Evolutionary conservation across 306 rosid species (phyloP).

Genomic region (Quercus variabilis): DNA sequence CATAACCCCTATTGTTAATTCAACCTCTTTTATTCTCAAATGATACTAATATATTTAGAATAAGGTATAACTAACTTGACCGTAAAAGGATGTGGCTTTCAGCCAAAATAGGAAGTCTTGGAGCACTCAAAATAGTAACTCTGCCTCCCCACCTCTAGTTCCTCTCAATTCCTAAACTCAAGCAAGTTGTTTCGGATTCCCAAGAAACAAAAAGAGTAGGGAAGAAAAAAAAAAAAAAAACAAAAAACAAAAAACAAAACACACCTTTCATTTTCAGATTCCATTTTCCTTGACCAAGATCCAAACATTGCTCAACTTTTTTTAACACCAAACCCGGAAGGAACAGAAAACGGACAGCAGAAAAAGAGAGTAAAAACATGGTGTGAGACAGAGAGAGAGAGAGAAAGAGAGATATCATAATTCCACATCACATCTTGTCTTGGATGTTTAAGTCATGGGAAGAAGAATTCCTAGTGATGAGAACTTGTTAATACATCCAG

Average conservation of each 20-base stretch:
- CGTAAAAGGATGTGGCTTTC: background rate
- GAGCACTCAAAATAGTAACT: conserved; percentile 24
- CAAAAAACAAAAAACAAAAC: background rate
- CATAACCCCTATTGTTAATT: background rate
- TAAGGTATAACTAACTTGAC: conserved; percentile 11
- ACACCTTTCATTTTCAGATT: background rate
- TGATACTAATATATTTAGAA: background rate
- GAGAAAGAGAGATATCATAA: background rate
- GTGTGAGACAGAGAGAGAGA: background rate
- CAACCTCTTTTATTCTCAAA: background rate
- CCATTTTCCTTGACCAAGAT: conserved; percentile 9
- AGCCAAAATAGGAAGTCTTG: conserved; percentile 20
- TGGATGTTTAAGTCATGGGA: conserved; percentile 50
- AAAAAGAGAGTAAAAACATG: background rate
- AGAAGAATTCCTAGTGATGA: conserved; percentile 52
- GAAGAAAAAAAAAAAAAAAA: no score
- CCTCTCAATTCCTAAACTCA: conserved; percentile 48
- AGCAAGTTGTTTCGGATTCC: conserved; percentile 43
- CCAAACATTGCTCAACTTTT: conserved; percentile 14
- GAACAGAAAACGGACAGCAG: background rate
- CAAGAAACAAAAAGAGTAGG: background rate
- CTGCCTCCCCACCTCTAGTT: conserved; percentile 21
- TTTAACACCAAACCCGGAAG: background rate
- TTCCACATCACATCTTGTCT: background rate
- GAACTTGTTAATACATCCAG: conserved; percentile 33